A percentile compares a stretch with the other conserved stretches of the same genome.
phyloP scores from a whole-genome alignment of 306 rosid genomes.

The Begonia peltatifolia region DNA sequence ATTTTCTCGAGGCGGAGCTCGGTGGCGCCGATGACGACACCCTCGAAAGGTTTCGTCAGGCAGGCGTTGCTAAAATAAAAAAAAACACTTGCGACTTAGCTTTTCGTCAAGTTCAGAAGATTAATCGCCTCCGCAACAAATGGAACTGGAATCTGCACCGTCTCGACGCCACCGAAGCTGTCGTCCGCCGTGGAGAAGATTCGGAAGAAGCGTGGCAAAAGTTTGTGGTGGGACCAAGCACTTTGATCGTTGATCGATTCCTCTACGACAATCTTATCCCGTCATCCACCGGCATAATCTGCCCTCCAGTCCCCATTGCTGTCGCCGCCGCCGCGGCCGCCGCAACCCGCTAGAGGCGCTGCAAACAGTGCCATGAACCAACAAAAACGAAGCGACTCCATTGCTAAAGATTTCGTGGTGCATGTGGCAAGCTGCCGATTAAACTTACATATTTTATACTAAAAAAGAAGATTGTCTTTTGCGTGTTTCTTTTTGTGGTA shows the following conservation, averaged over 20 bases:
- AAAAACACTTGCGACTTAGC: constrained; percentile 46
- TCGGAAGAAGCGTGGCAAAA: constrained; percentile 48
- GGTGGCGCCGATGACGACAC: constrained; percentile 11
- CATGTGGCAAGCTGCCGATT: too few relatives aligned
- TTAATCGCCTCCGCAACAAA: constrained; percentile 25
- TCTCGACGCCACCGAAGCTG: constrained; percentile 56
- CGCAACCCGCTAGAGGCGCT: too few relatives aligned
- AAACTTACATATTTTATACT: too few relatives aligned
- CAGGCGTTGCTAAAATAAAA: constrained; percentile 34
- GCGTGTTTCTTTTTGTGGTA: too few relatives aligned
- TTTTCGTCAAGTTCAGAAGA: constrained; percentile 37
- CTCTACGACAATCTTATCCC: constrained; percentile 8
- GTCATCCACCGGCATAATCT: too few relatives aligned
- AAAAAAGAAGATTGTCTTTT: too few relatives aligned
- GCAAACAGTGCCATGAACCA: too few relatives aligned
- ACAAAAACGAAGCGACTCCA: too few relatives aligned
- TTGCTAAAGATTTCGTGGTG: too few relatives aligned
- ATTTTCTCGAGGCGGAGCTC: constrained; percentile 26
- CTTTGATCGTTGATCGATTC: constrained; percentile 28
- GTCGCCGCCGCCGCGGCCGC: too few relatives aligned
- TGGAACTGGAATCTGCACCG: constrained; percentile 52
- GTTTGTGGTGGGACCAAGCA: constrained; percentile 40
- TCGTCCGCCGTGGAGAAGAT: constrained; percentile 23
- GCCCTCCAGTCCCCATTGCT: too few relatives aligned
- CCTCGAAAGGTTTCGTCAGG: constrained; percentile 5